phyloP scores from a whole-genome alignment of 2,329 filamentous ascomycete genomes.

The Colletotrichum incanum region DNA sequence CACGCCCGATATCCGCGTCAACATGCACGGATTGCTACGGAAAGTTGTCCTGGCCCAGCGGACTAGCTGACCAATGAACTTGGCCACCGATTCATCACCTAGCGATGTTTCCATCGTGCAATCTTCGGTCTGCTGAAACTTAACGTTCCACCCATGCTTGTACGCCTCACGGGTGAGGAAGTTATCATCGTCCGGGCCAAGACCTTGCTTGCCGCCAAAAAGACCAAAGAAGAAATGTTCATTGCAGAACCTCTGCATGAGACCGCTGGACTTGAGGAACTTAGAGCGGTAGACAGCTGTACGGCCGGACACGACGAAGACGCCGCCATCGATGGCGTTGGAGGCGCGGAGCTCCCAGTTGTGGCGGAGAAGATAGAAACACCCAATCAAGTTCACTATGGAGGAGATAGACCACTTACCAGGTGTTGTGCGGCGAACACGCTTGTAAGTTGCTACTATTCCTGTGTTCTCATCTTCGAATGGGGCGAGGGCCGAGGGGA shows the following conservation, averaged over 20 bases:
- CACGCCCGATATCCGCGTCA: constrained; percentile 49
- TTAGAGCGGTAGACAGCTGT: constrained; percentile 66
- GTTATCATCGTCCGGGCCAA: constrained; percentile 74
- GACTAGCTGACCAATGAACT: constrained; percentile 67
- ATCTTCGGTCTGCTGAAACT: constrained; percentile 67
- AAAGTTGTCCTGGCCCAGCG: constrained; percentile 74
- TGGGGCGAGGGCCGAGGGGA: constrained; percentile 59
- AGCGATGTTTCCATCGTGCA: constrained; percentile 68
- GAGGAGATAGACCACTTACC: constrained; percentile 49
- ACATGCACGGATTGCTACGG: constrained; percentile 67
- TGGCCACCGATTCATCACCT: constrained; percentile 58
- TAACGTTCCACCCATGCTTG: constrained; percentile 65
- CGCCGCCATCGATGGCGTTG: constrained; percentile 70
- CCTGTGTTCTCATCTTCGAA: constrained; percentile 65
- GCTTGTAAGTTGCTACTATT: constrained; percentile 71
- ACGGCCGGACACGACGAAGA: constrained; percentile 72
- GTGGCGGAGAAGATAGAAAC: constrained; percentile 73
- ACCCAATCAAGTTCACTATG: constrained; percentile 70
- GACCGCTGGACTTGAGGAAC: constrained; percentile 62
- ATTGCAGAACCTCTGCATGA: constrained; percentile 61
- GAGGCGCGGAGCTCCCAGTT: constrained; percentile 74
- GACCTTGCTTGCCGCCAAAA: constrained; percentile 55
- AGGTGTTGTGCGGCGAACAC: constrained; percentile 58
- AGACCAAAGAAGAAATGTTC: constrained; percentile 66
- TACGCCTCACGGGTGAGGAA: constrained; percentile 71